Base-by-base conservation (phyloP, 2,329 filamentous ascomycete genomes). In the Alternaria postmessia region DNA sequence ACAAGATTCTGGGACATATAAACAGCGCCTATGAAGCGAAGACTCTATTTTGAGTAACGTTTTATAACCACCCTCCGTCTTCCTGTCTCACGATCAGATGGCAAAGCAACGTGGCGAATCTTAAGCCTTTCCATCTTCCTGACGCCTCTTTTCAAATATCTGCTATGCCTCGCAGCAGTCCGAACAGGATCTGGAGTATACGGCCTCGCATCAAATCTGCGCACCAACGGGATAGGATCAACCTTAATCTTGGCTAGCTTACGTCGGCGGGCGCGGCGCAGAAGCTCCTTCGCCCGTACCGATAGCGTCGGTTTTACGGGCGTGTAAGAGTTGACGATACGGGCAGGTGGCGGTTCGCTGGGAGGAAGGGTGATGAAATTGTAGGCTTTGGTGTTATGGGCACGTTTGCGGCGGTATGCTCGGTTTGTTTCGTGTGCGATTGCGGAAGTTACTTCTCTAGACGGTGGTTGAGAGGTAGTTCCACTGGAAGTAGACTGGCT, bases 141-240 rank as follows among this genome's bases (percentile, higher is more conserved):
- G 2, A 47, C 32, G 18, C 62, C 62, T 30, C 62, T 49, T 20
- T 53, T 49, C 11, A 20, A 12, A 7, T 51, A 64, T n/a, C 56
- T 56, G 34, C 56, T 62, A 1, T 51, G 53, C 56, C 52, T 54
- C 16, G 38, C 38, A 7, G 34, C 62, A 14, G 34, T 53, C 24
- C 18, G 38, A n/a, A 32, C 24, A n/a, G 58, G 39, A n/a, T 57
- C 44, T 11, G 42, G 30, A 16, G 24, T 22, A 20, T 64, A 62
- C 5, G 56, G 47, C 26, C 14, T 57, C 12, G 54, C 59, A 41
- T 30, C 54, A 36, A 53, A 55, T 38, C 26, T 59, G 24, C 55
- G 55, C 20, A 57, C 38, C 36, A 59, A 30, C 6, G 52, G 51
- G 12, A 53, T 14, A 2, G 55, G 62, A 9, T 41, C 36, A 14